Conservation (phyloP, 768 basidiomycete species). For the Holtermanniella nyarrowii region DNA sequence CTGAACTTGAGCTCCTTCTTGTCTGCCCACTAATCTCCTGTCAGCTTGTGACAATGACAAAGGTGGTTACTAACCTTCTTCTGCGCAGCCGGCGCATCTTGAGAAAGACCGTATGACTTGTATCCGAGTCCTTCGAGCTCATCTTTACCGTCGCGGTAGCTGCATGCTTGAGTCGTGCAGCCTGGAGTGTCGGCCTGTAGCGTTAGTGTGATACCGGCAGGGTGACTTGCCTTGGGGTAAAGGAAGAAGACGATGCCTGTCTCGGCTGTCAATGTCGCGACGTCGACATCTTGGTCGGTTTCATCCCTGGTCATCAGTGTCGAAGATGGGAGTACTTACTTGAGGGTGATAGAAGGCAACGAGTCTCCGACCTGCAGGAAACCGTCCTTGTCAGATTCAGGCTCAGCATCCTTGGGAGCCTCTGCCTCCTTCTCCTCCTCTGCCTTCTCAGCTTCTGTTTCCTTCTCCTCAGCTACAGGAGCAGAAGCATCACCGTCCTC, state of each 20-base stretch:
- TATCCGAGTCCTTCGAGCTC: constrained; percentile 62
- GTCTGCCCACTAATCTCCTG: constrained; percentile 27
- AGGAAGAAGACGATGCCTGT: constrained; percentile 62
- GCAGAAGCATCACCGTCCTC: too few species aligned
- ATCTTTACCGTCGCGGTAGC: constrained; percentile 71
- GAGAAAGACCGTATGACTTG: constrained; percentile 65
- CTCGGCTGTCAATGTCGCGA: constrained; percentile 50
- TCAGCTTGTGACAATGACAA: constrained; percentile 14
- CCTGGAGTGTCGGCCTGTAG: constrained; percentile 45
- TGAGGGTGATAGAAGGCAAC: constrained; percentile 62
- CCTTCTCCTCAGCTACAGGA: constrained; percentile 7
- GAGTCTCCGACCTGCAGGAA: constrained; percentile 61
- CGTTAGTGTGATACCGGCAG: constrained; percentile 43
- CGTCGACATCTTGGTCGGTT: constrained; percentile 65
- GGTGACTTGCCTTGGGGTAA: constrained; percentile 37
- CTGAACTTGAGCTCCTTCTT: constrained; percentile 78
- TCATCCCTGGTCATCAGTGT: constrained; percentile 49
- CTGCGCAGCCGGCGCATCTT: constrained; percentile 52
- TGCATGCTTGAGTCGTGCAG: constrained; percentile 87
- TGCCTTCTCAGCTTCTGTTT: constrained; percentile 1
- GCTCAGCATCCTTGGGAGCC: constrained; percentile 25
- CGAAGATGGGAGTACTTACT: constrained; percentile 33
- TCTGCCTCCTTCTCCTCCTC: constrained; percentile 28
- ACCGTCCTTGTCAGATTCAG: constrained; percentile 18
- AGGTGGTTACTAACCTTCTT: constrained; percentile 52